Evolutionary conservation across 148 eudicot species (phyloP).

Genomic region (Heliamphora exappendiculata): DNA sequence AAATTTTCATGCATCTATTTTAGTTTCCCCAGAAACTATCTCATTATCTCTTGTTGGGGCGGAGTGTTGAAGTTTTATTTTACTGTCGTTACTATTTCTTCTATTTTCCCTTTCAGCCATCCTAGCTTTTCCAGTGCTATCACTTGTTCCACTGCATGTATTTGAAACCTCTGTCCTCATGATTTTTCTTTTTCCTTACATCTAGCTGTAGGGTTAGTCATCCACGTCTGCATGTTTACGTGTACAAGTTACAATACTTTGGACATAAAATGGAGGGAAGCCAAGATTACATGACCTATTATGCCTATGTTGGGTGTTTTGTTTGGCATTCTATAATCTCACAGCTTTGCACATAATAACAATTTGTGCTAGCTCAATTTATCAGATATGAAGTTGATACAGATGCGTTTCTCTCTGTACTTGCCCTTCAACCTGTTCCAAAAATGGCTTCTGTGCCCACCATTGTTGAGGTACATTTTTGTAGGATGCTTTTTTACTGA

Average conservation of each 20-base stretch:
- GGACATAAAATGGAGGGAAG: neutral
- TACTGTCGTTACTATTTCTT: neutral
- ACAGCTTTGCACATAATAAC: neutral
- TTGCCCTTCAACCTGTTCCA: slow-evolving; percentile 84
- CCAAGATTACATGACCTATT: neutral
- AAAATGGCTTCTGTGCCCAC: slow-evolving; percentile 64
- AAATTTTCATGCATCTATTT: neutral
- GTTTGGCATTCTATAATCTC: neutral
- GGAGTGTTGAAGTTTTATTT: neutral
- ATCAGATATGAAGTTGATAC: slow-evolving; percentile 91
- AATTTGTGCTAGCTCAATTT: neutral
- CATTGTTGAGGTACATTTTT: slow-evolving; percentile 70
- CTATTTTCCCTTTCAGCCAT: neutral
- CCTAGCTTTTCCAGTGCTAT: neutral
- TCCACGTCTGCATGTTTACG: neutral
- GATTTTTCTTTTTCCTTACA: neutral
- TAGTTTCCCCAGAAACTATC: neutral
- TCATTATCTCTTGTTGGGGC: neutral
- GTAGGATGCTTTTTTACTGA: slow-evolving; percentile 1
- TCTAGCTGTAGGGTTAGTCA: neutral
- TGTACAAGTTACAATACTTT: neutral
- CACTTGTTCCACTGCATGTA: neutral
- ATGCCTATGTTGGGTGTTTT: neutral
- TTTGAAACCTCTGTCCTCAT: neutral
- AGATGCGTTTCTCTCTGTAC: slow-evolving; percentile 86